Evolutionary conservation across 257 asterid species (phyloP).

Genomic region (Scutellaria minor): DNA sequence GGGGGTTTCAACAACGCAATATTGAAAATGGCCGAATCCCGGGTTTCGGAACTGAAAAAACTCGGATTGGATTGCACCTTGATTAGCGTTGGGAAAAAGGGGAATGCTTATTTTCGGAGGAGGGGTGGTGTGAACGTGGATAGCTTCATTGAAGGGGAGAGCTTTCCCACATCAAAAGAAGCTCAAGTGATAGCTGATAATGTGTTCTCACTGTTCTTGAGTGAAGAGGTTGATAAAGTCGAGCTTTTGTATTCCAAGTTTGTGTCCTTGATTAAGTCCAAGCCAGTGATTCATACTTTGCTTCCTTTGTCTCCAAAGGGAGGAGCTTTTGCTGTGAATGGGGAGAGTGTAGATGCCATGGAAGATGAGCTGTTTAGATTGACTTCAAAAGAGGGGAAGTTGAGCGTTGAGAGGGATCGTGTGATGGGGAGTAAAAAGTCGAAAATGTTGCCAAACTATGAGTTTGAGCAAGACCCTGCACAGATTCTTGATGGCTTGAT

Average conservation of each 20-base stretch:
- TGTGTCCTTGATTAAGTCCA: slow-evolving; percentile 67
- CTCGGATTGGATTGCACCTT: slow-evolving; percentile 57
- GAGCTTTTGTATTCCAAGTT: slow-evolving; percentile 79
- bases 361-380: slow-evolving; percentile 72
- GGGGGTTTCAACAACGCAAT: slow-evolving; percentile 67
- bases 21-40: slow-evolving; percentile 55
- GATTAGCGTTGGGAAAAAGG: slow-evolving; percentile 72
- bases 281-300: slow-evolving; percentile 64
- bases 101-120: slow-evolving; percentile 58
- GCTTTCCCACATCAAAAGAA: slow-evolving; percentile 67
- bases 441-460: slow-evolving; percentile 42
- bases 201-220: slow-evolving; percentile 65
- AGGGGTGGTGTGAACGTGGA: slow-evolving; percentile 45
- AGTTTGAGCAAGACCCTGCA: slow-evolving; percentile 86
- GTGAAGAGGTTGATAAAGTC: slow-evolving; percentile 77
- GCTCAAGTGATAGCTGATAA: slow-evolving; percentile 79
- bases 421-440: slow-evolving; percentile 25
- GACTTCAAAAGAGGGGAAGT: slow-evolving; percentile 66
- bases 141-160: slow-evolving; percentile 54
- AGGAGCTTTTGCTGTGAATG: slow-evolving; percentile 55
- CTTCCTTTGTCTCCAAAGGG: slow-evolving; percentile 66
- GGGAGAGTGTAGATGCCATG: slow-evolving; percentile 53
- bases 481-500: slow-evolving; percentile 82
- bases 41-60: slow-evolving; percentile 52
- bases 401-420: slow-evolving; percentile 66